phyloP scores from a whole-genome alignment of 1,284 basidiomycete genomes.

The Heterobasidion parviporum region DNA sequence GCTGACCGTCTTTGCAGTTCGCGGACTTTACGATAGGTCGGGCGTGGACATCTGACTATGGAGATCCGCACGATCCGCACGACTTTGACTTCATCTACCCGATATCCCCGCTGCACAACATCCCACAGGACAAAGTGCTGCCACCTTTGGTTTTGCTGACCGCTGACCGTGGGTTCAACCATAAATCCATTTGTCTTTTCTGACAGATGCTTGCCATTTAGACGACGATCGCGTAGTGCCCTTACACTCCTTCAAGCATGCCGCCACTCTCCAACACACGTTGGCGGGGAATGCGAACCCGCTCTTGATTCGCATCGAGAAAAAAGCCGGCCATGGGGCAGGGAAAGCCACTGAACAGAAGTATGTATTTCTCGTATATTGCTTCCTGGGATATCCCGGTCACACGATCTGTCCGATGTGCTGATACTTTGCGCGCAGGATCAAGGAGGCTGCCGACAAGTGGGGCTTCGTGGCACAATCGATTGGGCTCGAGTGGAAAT shows the following conservation, averaged over 20 bases:
- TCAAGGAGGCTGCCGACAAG: constrained; percentile 68
- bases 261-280: constrained; percentile 63
- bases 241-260: constrained; percentile 75
- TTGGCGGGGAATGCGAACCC: constrained; percentile 60
- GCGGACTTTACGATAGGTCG: constrained; percentile 72
- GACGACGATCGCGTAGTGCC: constrained; percentile 82
- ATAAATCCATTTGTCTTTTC: not conserved
- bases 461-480: constrained; percentile 69
- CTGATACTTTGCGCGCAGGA: constrained; percentile 31
- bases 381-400: not conserved
- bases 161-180: constrained; percentile 57
- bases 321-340: constrained; percentile 74
- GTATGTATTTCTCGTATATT: constrained; percentile 23
- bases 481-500: constrained; percentile 36
- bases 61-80: constrained; percentile 64
- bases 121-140: constrained; percentile 49
- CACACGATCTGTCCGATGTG: not conserved
- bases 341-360: constrained; percentile 73
- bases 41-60: constrained; percentile 79
- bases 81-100: constrained; percentile 81
- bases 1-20: constrained; percentile 35
- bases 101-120: constrained; percentile 72
- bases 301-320: constrained; percentile 66
- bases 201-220: constrained; percentile 16
- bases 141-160: constrained; percentile 69